These are phyloP conservation scores for Phytophthora pisi DNA, from an alignment of 352 stramenopile species.

Conservation along the genomic window DNA sequence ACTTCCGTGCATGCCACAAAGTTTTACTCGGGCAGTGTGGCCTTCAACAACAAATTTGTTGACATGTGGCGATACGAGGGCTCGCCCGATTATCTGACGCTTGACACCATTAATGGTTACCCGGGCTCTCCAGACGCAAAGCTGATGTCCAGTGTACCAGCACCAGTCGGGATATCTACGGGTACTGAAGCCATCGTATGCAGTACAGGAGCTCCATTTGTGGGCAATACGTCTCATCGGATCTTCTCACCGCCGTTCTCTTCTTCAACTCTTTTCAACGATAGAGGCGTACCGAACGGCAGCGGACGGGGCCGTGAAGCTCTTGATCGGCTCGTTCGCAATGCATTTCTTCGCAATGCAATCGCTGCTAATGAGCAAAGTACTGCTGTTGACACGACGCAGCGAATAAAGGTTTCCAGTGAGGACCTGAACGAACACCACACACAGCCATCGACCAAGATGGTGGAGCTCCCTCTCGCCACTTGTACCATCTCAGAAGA, in stretches of 20 bases:
- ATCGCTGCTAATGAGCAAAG: slow-evolving; percentile 30
- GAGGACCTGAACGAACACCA: neutral
- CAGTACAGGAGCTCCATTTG: slow-evolving; percentile 24
- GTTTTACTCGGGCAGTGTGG: slow-evolving; percentile 74
- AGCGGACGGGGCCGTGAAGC: slow-evolving; percentile 57
- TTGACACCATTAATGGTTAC: slow-evolving; percentile 36
- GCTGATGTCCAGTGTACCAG: slow-evolving; percentile 5
- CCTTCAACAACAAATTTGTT: slow-evolving; percentile 84
- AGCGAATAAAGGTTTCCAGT: neutral
- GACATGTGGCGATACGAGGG: slow-evolving; percentile 85
- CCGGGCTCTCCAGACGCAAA: slow-evolving; percentile 19
- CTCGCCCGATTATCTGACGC: slow-evolving; percentile 75
- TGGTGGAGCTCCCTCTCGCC: slow-evolving; percentile 1
- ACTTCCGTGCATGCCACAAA: slow-evolving; percentile 69
- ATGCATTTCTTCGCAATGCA: slow-evolving; percentile 50
- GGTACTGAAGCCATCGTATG: slow-evolving; percentile 32
- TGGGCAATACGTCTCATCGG: slow-evolving; percentile 32
- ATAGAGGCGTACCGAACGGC: slow-evolving; percentile 47
- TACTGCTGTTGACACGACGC: neutral
- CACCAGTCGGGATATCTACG: slow-evolving; percentile 8
- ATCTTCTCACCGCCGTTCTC: slow-evolving; percentile 27
- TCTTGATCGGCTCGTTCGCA: slow-evolving; percentile 58
- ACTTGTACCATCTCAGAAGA: slow-evolving; percentile 4
- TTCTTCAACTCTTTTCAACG: slow-evolving; percentile 51
- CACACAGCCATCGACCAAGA: neutral